Evolutionary conservation across 352 stramenopile genomes (phyloP), one percentile per base, ranked within the genome.

Genomic region (Phytophthora sojae): DNA sequence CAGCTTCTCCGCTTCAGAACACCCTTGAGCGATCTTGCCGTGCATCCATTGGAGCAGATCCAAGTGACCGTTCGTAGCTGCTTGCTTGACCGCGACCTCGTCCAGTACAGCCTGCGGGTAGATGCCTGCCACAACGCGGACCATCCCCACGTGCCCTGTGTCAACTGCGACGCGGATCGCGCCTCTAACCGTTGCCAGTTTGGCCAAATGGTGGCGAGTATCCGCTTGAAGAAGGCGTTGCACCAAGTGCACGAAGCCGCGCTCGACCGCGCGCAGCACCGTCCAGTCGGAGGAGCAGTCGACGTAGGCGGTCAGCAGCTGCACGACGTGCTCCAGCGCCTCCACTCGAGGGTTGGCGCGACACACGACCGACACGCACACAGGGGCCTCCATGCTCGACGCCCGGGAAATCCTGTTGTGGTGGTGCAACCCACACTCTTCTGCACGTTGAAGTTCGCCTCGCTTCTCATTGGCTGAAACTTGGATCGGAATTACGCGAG

Each of bases 181-280:
- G 9, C 23, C 25, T 58, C 69, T 59, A 25, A 69, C 55, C 17
- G 58, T 23, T 5, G 64, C 49, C 21, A 67, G 50, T 45, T 39
- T 53, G 12, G 26, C 29, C 23, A 77, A 58, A 44, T 11, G 7
- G 44, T 58, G 49, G 45, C 76, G 70, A n/a, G 83, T 66, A 61
- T 77, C 71, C 17, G 59, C 45, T 44, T 59, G 69, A 19, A 70
- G 23, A 9, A 88, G 67, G n/a, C 69, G 61, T 29, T 62, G 57
- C 12, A 87, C 72, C 26, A 89, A 57, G 35, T 83, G 69, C 65
- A 91, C 64, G 32, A 77, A 78, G 19, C 76, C 78, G 8, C 64
- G 44, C 9, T 70, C 67, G 17, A 82, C 78, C 6, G 80, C 83
- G 12, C 61, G 69, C 21, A 75, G 71, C 54, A 91, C 29, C 17